These are phyloP conservation scores for Brasenia schreberi DNA, from an alignment of 164 flowering plant species.

Conservation along the genomic window DNA sequence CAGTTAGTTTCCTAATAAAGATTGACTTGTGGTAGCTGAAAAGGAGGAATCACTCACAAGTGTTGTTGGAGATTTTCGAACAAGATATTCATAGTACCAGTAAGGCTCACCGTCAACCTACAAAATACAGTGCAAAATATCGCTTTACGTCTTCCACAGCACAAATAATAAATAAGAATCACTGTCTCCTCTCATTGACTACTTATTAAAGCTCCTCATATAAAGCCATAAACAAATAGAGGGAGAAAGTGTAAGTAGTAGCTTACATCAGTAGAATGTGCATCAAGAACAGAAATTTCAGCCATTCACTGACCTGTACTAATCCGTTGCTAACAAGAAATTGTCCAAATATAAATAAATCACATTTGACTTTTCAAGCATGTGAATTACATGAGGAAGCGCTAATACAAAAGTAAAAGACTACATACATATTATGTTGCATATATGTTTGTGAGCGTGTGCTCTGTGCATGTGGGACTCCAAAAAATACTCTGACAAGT, in stretches of 20 bases:
- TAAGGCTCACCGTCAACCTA: conserved; percentile 89
- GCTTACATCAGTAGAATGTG: conserved; percentile 59
- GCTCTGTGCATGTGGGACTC: too few species aligned
- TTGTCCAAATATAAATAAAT: too few species aligned
- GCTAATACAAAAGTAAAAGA: too few species aligned
- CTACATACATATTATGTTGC: too few species aligned
- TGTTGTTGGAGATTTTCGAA: conserved; percentile 86
- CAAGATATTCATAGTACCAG: conserved; percentile 85
- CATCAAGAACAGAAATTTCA: conserved; percentile 84
- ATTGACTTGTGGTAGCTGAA: background rate
- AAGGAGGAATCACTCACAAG: conserved; percentile 25
- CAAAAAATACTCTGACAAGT: too few species aligned
- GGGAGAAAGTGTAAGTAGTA: background rate
- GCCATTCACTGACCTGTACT: conserved; percentile 74
- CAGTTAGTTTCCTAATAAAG: background rate
- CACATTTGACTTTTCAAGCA: too few species aligned
- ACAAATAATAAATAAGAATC: background rate
- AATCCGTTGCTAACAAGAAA: conserved; percentile 42
- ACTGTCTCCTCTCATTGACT: background rate
- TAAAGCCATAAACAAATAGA: background rate
- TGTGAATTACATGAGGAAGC: too few species aligned
- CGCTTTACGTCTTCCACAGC: background rate
- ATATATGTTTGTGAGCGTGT: too few species aligned
- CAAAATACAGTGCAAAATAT: background rate
- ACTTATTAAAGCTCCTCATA: background rate